Evolutionary conservation across 208 protist genomes (phyloP), one percentile per base, ranked within the genome.

Genomic region (Trypanosoma cruzi): DNA sequence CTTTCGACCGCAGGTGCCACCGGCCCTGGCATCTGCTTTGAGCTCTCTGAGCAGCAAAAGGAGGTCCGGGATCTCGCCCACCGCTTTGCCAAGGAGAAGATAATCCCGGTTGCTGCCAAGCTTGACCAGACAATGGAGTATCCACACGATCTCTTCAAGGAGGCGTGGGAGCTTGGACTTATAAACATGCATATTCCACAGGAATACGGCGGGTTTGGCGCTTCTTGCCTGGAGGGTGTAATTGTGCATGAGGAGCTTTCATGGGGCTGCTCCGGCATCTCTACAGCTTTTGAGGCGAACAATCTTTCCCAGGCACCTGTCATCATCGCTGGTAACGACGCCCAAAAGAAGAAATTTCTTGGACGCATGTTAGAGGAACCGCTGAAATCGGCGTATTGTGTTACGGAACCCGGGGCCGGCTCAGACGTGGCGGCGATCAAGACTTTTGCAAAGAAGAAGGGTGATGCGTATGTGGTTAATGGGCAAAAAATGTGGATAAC

Each of bases 401-500:
- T 97, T 40, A 97, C 89, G 48, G 92, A 97, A 79, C 88, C 92
- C 22, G 75, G 63, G 2, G 90, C 92, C 0, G 92, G 94, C 24
- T 96, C 92, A 0, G 94, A 98, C 63, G 92, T 97, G 6, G 80
- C 87, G 0, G 92, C 89, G 20, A 82, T 95, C 69, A 91, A 93
- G 80, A 97, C 90, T 16, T 79, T 70, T 31, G 94, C 92, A 6
- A 84, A 80, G 80, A 95, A 92, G 75, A 82, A 96, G 75, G 90
- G 90, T 29, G 86, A 95, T 60, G 78, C 85, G 72, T 98, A 84
- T 80, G 79, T 97, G 1, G 75, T 98, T 64, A 97, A 96, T 81
- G 95, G 95, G 8, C 64, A 79, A 53, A 97, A 98, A 80, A 98
- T 98, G 95, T 98, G 95, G 95, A 98, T 97, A 77, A 98, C 95